Conservation (phyloP, 1,139 yeast species). For the Scheffersomyces lignicola region DNA sequence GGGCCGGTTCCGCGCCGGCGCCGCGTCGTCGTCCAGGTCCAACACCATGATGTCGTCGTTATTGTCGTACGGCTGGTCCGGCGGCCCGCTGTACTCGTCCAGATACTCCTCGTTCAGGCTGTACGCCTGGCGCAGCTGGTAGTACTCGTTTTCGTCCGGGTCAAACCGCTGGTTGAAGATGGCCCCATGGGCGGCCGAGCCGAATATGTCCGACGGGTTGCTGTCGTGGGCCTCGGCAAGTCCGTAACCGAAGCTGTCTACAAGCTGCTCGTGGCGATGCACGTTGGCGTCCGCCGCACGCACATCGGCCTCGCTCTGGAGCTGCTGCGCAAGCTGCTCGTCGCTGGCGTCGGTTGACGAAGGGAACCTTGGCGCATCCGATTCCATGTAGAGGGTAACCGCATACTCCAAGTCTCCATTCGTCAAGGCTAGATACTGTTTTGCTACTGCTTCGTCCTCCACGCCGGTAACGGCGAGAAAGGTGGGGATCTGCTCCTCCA, state of each 20-base stretch:
- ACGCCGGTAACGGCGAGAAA: slow-evolving; percentile 86
- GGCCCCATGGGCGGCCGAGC: slow-evolving; percentile 37
- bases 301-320: slow-evolving; percentile 63
- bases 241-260: slow-evolving; percentile 32
- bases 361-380: slow-evolving; percentile 27
- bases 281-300: slow-evolving; percentile 76
- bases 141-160: slow-evolving; percentile 29
- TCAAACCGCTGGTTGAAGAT: slow-evolving; percentile 46
- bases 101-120: too few species aligned
- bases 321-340: slow-evolving; percentile 59
- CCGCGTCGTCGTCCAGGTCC: slow-evolving; percentile 32
- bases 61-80: slow-evolving; percentile 16
- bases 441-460: slow-evolving; percentile 67
- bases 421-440: slow-evolving; percentile 76
- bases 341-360: slow-evolving; percentile 29
- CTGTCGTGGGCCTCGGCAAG: slow-evolving; percentile 12
- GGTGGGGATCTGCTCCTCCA: slow-evolving; percentile 47
- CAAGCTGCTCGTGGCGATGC: slow-evolving; percentile 77
- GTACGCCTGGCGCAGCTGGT: slow-evolving; percentile 16
- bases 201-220: slow-evolving; percentile 41
- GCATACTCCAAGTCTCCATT: slow-evolving; percentile 83
- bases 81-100: too few species aligned
- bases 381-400: slow-evolving; percentile 79
- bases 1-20: slow-evolving; percentile 15
- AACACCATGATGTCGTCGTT: slow-evolving; percentile 26